These are phyloP conservation scores for Cordyceps javanica DNA, from an alignment of 2,329 filamentous ascomycete genomes.

Conservation along the genomic window DNA sequence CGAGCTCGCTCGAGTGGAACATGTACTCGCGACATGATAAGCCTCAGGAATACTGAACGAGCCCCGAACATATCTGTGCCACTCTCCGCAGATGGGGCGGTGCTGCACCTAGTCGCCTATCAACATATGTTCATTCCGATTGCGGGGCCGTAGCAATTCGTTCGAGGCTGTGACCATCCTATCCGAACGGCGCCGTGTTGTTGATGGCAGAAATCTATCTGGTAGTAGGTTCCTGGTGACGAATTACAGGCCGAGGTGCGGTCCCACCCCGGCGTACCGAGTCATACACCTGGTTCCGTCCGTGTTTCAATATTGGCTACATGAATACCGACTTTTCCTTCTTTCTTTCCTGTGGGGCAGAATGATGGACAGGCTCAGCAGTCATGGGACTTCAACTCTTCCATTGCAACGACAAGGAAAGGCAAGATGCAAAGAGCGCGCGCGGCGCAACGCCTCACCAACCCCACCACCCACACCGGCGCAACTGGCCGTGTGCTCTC, in stretches of 20 bases:
- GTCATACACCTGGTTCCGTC: not conserved
- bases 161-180: not conserved
- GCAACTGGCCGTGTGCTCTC: not conserved
- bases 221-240: too few species aligned
- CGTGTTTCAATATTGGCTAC: not conserved
- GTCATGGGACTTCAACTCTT: not conserved
- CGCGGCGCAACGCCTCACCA: not conserved
- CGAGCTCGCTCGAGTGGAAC: conserved; percentile 51
- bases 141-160: not conserved
- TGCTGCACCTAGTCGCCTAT: not conserved
- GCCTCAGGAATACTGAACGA: conserved; percentile 29
- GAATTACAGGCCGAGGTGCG: not conserved
- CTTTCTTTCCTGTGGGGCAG: not conserved
- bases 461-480: not conserved
- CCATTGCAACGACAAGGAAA: not conserved
- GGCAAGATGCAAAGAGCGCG: not conserved
- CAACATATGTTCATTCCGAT: not conserved
- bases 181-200: not conserved
- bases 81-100: not conserved
- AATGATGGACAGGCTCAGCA: not conserved
- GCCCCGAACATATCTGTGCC: too few species aligned
- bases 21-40: conserved; percentile 57
- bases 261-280: not conserved
- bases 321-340: not conserved
- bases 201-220: not conserved